Evolutionary conservation across 1,284 basidiomycete genomes (phyloP), one percentile per base, ranked within the genome.

Genomic region (Apiotrichum sp.): DNA sequence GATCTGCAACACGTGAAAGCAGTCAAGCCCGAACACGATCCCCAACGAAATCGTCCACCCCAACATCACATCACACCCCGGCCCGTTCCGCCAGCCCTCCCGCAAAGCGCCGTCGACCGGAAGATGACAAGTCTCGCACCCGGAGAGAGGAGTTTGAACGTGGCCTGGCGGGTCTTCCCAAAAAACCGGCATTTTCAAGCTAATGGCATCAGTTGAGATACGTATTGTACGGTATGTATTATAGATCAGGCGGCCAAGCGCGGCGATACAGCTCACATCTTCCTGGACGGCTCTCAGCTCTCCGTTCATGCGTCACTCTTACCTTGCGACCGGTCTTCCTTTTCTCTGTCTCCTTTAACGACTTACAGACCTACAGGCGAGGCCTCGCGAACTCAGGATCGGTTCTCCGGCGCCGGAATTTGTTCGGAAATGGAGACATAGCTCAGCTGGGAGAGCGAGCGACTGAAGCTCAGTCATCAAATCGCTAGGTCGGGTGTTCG

Each of bases 161-260:
- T 38, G 72, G 70, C 8, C 57, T 73, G 10, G 69, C 69, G 0
- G 58, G 62, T 1, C 55, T 74, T 41, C 72, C 72, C 3, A 65
- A 64, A 56, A 71, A 69, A 47, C 72, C 72, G 4, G 42, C 56
- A 1, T 68, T 68, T 44, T 65, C 36, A 47, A 36, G 14, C 2
- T 33, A 33, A 14, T 29, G 29, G 3, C 29, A 29, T 29, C 29
- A 29, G 29, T 29, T 29, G 29, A 29, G 29, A 29, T 7, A 35
- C 10, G 7, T 33, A 10, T 10, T 32, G 22, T 11, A 32, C 29
- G 22, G 44, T 45, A 33, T 45, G 22, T 50, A 50, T 52, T 48
- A 52, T 40, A 29, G 11, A 11, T 45, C n/a, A 45, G 9, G 1
- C 6, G 8, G 31, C 29, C 10, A 11, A 6, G 7, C 16, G 6